Base-by-base conservation (phyloP, 2,329 filamentous ascomycete genomes). In the Colletotrichum musae region DNA sequence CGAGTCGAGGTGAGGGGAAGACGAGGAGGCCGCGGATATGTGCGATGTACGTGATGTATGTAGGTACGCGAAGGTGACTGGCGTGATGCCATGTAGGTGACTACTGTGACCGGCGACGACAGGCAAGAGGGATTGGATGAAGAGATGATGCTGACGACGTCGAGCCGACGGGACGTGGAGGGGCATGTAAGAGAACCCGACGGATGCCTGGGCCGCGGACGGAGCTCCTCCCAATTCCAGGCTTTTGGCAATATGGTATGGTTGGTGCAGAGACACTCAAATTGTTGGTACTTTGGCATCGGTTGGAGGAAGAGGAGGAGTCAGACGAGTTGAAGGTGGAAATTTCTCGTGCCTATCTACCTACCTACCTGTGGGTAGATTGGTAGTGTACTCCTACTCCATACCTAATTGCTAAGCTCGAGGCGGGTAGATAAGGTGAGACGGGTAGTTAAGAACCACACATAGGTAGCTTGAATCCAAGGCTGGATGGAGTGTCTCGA, bases 21-120 rank as follows among this genome's bases (percentile, higher is more conserved):
- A 32, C 24, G 13, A 36, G 18, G 56, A 53, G 21, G 21, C 21
- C 6, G 47, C 28, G 45, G 47, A 36, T 36, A 36, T 36, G 36
- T 69, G 61, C 41, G 53, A 43, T 65, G 61, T 43, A 48, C 26
- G 64, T 24, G 47, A 67, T 57, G 53, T 59, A 58, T 62, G 58
- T 54, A 54, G 59, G 59, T 62, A 62, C 39, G 59, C 59, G 59
- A 26, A 32, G 45, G 65, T 50, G 60, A 65, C n/a, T 28, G 61
- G 45, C 53, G 59, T 36, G 61, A 68, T 68, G 64, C 36, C 47
- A 65, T 32, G 61, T 58, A 36, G 18, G 60, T 64, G 60, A 68
- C 47, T 16, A 16, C 15, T 50, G 36, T 54, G 61, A 69, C 32
- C 54, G 54, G 28, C 28, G 41, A 53, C 45, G 56, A 66, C 61